Evolutionary conservation across 2,329 filamentous ascomycete species (phyloP), one percentile per base, ranked within the genome.

Genomic region (Fusarium austroafricanum): DNA sequence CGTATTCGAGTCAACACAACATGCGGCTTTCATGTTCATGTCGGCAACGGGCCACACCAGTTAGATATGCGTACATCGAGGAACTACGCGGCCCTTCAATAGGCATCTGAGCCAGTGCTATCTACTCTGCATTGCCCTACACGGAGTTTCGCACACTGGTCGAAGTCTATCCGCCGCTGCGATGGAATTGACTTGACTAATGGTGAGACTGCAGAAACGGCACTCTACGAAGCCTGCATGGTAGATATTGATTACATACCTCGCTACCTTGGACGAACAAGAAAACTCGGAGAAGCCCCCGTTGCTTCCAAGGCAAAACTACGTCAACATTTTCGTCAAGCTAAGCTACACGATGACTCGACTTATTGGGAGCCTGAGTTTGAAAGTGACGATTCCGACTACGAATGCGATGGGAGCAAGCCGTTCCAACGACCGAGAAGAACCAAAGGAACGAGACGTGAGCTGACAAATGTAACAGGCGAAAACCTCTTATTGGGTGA

Each of bases 11-110:
- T 80, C 14, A 81, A 81, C 53, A 31, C 62, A 0, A 66, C 71
- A 2, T 78, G 76, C 28, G 78, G 78, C 10, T 68, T 81, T 20
- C 78, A 80, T 49, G 76, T 81, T 15, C 78, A 81, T 46, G 68
- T 81, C 6, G 79, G 78, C 7, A 76, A 76, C 46, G 79, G 79
- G 1, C 54, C 33, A 15, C 57, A 70, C n/a, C 71, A 66, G 47
- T 75, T 80, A 49, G 68, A 75, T 15, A 44, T 75, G 11, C 61
- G 69, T 12, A 68, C 72, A 0, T 26, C 77, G 14, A 75, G 76
- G 14, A 75, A 77, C 26, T 71, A 76, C 11, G 77, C 71, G 4
- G 74, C 73, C 7, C 73, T 80, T 18, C 56, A 77, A 9, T 81
- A 75, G 76, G 78, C 77, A 6, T 75, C 77, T 10, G 79, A 80